Evolutionary conservation across 306 rosid species (phyloP).

Genomic region (Ammopiptanthus mongolicus): DNA sequence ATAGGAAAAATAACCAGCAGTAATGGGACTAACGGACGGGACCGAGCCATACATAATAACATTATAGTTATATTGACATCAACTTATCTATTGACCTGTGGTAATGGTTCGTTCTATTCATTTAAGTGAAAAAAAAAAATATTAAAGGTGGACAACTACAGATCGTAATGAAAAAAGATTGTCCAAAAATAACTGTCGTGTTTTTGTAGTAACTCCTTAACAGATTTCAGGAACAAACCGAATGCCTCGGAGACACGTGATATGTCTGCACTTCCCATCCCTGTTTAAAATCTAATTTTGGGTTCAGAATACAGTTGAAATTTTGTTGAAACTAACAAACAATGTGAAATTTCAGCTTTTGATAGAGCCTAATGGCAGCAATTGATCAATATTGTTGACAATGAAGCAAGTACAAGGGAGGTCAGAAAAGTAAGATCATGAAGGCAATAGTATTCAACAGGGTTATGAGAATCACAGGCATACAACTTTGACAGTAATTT

Average conservation of each 20-base stretch:
- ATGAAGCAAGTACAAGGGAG: neutral
- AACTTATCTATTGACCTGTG: neutral
- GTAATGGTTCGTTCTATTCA: neutral
- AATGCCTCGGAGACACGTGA: neutral
- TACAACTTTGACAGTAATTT: neutral
- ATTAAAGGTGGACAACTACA: neutral
- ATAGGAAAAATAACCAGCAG: neutral
- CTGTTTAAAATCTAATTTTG: neutral
- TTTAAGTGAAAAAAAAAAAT: neutral
- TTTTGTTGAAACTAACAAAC: neutral
- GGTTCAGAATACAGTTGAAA: neutral
- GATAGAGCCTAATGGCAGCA: neutral
- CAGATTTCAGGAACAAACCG: neutral
- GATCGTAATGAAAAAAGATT: neutral
- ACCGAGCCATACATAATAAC: neutral
- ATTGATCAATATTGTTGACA: slow-evolving; percentile 2
- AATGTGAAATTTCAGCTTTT: neutral
- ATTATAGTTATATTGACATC: neutral
- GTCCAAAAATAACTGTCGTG: neutral
- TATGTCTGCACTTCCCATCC: neutral
- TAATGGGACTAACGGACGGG: neutral
- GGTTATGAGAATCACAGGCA: neutral
- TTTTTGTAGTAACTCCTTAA: neutral
- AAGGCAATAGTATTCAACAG: neutral
- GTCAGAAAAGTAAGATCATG: neutral